These are phyloP conservation scores for Zoysia pacifica DNA, from an alignment of 176 grass and related monocot species.

Conservation along the genomic window DNA sequence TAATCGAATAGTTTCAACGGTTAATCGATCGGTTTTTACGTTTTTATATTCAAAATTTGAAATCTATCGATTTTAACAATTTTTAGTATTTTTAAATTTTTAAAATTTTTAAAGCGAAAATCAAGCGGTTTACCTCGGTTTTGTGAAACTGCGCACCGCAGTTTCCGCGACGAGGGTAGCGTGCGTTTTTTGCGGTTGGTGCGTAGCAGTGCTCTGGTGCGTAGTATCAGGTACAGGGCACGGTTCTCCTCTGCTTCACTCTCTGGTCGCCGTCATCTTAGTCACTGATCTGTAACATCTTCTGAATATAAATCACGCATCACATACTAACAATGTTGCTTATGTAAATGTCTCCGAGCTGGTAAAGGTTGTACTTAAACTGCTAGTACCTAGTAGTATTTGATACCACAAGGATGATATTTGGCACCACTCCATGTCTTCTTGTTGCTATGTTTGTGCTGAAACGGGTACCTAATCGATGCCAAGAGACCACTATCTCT, in stretches of 20 bases:
- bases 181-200: too few species aligned
- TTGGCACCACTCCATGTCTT: not conserved
- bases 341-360: not conserved
- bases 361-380: not conserved
- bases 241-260: not conserved
- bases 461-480: constrained; percentile 18
- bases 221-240: not conserved
- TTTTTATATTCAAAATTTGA: too few species aligned
- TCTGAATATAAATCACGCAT: not conserved
- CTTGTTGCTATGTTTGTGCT: constrained; percentile 1
- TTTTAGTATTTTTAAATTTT: too few species aligned
- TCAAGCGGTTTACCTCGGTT: too few species aligned
- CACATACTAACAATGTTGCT: not conserved
- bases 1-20: too few species aligned
- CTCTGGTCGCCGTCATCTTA: not conserved
- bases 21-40: too few species aligned
- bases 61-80: too few species aligned
- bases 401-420: not conserved
- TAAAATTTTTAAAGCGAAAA: too few species aligned
- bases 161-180: too few species aligned
- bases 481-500: not conserved
- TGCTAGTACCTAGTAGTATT: constrained; percentile 1
- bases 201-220: too few species aligned
- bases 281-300: not conserved
- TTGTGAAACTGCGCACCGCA: too few species aligned